Percentiles rank a stretch among this genome's conserved stretches.
Evolutionary conservation across 1,139 yeast species (phyloP).

Genomic region (Tardiomyces blankii): DNA sequence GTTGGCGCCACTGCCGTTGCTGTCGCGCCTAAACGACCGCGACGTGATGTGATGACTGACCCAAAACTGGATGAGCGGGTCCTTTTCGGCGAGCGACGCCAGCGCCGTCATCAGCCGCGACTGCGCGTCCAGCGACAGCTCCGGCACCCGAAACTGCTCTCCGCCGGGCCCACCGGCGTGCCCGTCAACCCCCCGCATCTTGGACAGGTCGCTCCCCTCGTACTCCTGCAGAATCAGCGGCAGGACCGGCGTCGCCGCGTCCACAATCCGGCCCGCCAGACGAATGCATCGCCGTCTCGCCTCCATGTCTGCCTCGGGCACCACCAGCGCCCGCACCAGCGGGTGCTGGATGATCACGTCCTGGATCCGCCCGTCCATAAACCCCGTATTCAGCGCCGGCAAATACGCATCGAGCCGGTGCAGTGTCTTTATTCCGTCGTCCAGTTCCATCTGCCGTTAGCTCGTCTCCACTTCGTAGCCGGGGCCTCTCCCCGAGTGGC

Average conservation of each 20-base stretch:
- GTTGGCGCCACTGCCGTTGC: background rate
- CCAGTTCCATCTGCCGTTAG: background rate
- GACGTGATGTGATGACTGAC: constrained; percentile 10
- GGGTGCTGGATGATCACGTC: constrained; percentile 22
- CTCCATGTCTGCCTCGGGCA: constrained; percentile 23
- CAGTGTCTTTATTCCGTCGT: background rate
- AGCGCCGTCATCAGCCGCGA: constrained; percentile 13
- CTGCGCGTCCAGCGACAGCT: constrained; percentile 11
- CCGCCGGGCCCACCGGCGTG: background rate
- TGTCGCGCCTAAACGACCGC: background rate
- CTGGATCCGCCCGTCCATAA: constrained; percentile 22
- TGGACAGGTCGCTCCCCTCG: background rate
- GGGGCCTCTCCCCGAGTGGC: too few species aligned
- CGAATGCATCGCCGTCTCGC: constrained; percentile 21
- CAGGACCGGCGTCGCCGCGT: constrained; percentile 21
- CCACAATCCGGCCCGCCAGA: constrained; percentile 16
- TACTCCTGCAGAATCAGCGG: constrained; percentile 19
- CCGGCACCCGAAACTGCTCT: background rate
- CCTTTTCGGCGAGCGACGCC: constrained; percentile 16
- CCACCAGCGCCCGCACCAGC: constrained; percentile 19
- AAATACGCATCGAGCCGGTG: constrained; percentile 8
- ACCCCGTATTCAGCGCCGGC: constrained; percentile 20
- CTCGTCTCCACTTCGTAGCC: too few species aligned
- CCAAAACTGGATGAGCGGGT: constrained; percentile 16
- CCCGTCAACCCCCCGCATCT: background rate